A percentile compares a stretch with the other conserved stretches of the same genome.
phyloP scores from a whole-genome alignment of 495 filamentous ascomycete species.

The Neurospora sp. region DNA sequence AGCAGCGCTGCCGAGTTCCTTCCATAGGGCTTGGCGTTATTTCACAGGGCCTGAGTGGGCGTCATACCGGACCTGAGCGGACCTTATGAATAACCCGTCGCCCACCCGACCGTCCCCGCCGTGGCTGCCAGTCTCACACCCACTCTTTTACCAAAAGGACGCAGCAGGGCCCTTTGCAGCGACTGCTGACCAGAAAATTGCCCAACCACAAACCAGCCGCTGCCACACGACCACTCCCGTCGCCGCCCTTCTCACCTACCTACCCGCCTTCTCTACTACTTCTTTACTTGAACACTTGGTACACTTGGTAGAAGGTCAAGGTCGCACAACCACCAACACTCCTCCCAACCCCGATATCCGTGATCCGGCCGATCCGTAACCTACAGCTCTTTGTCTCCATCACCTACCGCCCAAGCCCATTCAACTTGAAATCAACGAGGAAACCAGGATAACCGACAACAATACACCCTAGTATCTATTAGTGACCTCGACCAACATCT shows the following conservation, averaged over 20 bases:
- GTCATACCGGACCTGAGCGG: neutral
- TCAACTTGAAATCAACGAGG: neutral
- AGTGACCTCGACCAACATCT: neutral
- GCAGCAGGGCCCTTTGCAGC: neutral
- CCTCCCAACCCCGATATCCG: neutral
- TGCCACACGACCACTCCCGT: neutral
- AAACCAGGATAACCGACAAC: neutral
- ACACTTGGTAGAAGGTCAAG: neutral
- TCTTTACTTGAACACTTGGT: neutral
- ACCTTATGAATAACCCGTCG: neutral
- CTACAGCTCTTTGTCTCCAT: neutral
- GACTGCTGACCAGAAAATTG: neutral
- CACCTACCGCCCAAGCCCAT: neutral
- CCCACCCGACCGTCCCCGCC: neutral
- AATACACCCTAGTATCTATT: neutral
- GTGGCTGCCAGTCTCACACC: neutral
- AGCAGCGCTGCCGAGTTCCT: neutral
- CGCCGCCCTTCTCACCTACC: neutral
- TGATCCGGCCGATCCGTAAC: neutral
- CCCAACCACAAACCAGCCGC: neutral
- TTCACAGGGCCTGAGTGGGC: slow-evolving; percentile 1
- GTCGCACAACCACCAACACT: neutral
- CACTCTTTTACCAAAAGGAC: neutral
- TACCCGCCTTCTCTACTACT: neutral
- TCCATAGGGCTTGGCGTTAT: slow-evolving; percentile 2